phyloP scores from a whole-genome alignment of 1,139 yeast genomes.

The Nematodospora anomalae region DNA sequence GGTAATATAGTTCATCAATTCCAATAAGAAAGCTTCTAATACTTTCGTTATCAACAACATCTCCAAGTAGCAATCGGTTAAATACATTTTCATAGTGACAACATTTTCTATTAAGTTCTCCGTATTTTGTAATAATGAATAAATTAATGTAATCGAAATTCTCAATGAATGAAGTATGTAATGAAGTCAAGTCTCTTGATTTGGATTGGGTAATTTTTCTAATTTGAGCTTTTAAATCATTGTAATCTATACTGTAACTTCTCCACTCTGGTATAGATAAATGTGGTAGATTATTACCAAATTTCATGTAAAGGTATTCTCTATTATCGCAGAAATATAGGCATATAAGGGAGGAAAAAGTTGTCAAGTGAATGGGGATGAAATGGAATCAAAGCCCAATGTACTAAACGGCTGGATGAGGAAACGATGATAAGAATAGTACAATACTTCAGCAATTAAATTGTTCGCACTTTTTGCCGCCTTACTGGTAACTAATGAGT shows the following conservation, averaged over 20 bases:
- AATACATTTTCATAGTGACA: conserved; percentile 22
- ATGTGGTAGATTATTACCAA: conserved; percentile 72
- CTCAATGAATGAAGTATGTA: conserved; percentile 37
- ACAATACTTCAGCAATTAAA: too few species aligned
- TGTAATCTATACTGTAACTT: conserved; percentile 78
- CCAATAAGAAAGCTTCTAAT: conserved; percentile 17
- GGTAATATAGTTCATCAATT: conserved; percentile 34
- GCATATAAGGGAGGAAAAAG: too few species aligned
- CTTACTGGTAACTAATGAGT: too few species aligned
- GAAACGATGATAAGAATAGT: too few species aligned
- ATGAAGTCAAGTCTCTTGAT: conserved; percentile 17
- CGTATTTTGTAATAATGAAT: conserved; percentile 65
- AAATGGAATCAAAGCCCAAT: too few species aligned
- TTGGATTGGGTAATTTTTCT: conserved; percentile 27
- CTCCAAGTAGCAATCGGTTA: conserved; percentile 11
- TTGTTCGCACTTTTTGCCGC: too few species aligned
- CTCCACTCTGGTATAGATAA: conserved; percentile 90
- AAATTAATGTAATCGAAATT: conserved; percentile 56
- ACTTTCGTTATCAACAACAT: conserved; percentile 11
- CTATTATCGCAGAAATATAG: too few species aligned
- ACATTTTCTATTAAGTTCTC: conserved; percentile 50
- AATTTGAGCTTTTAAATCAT: conserved; percentile 65
- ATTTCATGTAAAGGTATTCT: conserved; percentile 86
- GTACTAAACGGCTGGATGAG: too few species aligned
- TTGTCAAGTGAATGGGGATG: too few species aligned